A percentile compares a stretch with the other conserved stretches of the same genome.
Evolutionary conservation across 176 grass and related monocot genomes (phyloP).

Genomic region (Chloris gayana): DNA sequence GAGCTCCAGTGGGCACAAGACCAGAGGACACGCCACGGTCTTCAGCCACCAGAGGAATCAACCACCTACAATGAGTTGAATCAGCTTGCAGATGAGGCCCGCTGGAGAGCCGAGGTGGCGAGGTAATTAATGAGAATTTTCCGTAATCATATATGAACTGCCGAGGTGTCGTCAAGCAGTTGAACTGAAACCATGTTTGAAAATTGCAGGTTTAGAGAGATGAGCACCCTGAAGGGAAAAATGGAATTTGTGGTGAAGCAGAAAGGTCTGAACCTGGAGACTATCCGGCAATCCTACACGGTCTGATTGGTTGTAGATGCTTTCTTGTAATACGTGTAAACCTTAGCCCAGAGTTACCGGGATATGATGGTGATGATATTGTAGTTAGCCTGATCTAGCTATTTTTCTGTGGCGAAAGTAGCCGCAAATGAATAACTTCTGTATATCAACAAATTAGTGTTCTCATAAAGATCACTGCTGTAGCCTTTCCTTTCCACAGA

Average conservation of each 20-base stretch:
- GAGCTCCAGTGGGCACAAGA: conserved; percentile 81
- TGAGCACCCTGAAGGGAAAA: conserved; percentile 68
- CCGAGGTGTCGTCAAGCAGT: not conserved
- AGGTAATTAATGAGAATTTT: conserved; percentile 38
- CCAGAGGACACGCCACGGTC: conserved; percentile 77
- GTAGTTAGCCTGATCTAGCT: no score
- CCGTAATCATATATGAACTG: not conserved
- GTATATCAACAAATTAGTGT: no score
- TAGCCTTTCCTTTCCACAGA: no score
- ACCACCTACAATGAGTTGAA: conserved; percentile 58
- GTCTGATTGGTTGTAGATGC: conserved; percentile 54
- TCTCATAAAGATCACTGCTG: no score
- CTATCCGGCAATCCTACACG: conserved; percentile 71
- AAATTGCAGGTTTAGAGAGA: conserved; percentile 61
- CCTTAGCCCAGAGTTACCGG: no score
- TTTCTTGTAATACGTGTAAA: not conserved
- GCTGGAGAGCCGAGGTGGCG: conserved; percentile 76
- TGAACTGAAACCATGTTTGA: conserved; percentile 8
- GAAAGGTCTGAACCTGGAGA: conserved; percentile 79
- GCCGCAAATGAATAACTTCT: no score
- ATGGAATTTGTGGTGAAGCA: conserved; percentile 69
- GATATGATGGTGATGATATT: no score
- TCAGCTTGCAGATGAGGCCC: conserved; percentile 78
- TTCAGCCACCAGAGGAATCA: conserved; percentile 50
- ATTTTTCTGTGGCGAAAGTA: no score